A percentile compares a stretch with the other conserved stretches of the same genome.
Evolutionary conservation across 2,329 filamentous ascomycete genomes (phyloP).

Genomic region (Cytospora leucostoma): DNA sequence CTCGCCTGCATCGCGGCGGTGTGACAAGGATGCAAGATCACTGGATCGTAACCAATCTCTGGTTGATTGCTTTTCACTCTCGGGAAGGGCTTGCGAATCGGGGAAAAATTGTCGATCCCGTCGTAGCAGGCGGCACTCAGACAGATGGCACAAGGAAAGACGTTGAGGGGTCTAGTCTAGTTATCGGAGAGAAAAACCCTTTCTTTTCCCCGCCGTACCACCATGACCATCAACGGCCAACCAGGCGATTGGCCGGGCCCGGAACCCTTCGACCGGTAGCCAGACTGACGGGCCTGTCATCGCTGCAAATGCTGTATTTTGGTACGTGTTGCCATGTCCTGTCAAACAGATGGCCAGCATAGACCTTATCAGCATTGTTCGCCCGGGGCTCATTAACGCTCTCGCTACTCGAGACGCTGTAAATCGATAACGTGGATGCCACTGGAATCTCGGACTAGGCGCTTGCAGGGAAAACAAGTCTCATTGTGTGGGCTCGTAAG

Average conservation of each 20-base stretch:
- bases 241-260: conserved; percentile 11
- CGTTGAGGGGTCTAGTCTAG: neutral
- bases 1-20: conserved; percentile 10
- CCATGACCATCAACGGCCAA: conserved; percentile 7
- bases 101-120: conserved; percentile 6
- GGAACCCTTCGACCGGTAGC: conserved; percentile 12
- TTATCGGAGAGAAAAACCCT: neutral
- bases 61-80: conserved; percentile 9
- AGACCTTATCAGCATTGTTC: no score
- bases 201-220: neutral
- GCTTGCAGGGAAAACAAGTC: neutral
- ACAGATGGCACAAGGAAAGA: conserved; percentile 1
- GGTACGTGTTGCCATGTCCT: neutral
- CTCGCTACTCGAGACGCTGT: neutral
- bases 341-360: neutral
- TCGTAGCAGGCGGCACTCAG: neutral
- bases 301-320: neutral
- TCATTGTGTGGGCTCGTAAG: neutral
- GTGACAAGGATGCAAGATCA: conserved; percentile 17
- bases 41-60: conserved; percentile 20
- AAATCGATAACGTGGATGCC: conserved; percentile 4
- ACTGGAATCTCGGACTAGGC: neutral
- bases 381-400: no score
- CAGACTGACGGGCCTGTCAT: conserved; percentile 10
- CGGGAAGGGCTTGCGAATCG: conserved; percentile 16